Conservation (phyloP, 148 eudicot genomes). For the Camellia sinensis region DNA sequence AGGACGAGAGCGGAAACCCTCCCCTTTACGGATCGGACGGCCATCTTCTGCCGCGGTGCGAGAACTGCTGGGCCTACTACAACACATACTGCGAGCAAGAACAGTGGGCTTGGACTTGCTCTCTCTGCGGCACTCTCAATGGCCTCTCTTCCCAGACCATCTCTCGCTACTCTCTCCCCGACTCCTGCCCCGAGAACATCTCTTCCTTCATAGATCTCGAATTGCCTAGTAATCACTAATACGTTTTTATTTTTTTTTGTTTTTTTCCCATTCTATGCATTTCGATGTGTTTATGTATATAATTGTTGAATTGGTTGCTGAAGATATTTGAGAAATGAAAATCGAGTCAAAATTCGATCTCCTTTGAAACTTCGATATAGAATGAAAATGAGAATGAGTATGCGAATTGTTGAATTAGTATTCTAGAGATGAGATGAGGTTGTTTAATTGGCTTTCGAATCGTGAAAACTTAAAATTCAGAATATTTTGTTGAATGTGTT, state of each 20-base stretch:
- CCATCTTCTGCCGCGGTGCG: constrained; percentile 74
- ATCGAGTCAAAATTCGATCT: neutral
- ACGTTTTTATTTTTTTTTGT: too few relatives aligned
- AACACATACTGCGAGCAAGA: constrained; percentile 85
- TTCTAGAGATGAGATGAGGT: neutral
- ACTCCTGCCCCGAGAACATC: constrained; percentile 59
- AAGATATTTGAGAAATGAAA: neutral
- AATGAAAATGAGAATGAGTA: neutral
- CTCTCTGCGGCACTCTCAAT: constrained; percentile 84
- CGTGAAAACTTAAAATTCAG: neutral
- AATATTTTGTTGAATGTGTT: too few relatives aligned
- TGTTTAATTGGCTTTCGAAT: neutral
- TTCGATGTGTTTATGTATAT: neutral
- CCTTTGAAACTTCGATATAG: neutral
- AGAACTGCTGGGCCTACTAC: constrained; percentile 96
- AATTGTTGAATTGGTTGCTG: neutral
- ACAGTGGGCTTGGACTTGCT: constrained; percentile 90
- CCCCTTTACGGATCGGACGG: constrained; percentile 85
- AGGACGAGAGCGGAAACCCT: constrained; percentile 67
- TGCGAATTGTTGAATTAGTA: neutral
- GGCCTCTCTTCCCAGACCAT: constrained; percentile 60
- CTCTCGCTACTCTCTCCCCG: constrained; percentile 67
- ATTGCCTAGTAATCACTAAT: constrained; percentile 49
- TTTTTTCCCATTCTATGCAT: neutral
- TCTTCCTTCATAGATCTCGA: constrained; percentile 92